Conservation (phyloP, 805 yeast species). For the Metschnikowia reukaufii region DNA sequence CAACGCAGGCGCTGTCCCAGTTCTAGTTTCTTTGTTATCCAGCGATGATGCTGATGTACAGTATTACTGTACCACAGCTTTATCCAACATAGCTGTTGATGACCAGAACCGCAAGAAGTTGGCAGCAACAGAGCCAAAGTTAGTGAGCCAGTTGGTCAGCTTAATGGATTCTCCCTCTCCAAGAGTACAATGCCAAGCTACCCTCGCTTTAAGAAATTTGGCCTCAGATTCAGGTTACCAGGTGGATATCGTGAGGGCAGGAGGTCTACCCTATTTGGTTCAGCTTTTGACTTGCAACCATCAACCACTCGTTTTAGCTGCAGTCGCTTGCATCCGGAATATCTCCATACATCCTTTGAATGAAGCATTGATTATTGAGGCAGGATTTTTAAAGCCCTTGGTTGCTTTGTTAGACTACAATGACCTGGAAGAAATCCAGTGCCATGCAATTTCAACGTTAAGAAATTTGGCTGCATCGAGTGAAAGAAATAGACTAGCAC, state of each 20-base stretch:
- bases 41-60: constrained; percentile 95
- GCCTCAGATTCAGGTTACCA: constrained; percentile 97
- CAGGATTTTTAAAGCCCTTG: constrained; percentile 91
- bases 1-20: constrained; percentile 98
- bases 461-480: constrained; percentile 95
- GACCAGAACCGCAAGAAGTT: constrained; percentile 84
- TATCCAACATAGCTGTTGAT: constrained; percentile 96
- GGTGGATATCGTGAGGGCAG: constrained; percentile 91
- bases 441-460: constrained; percentile 95
- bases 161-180: constrained; percentile 93
- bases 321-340: constrained; percentile 97
- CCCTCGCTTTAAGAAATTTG: constrained; percentile 89
- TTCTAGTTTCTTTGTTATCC: constrained; percentile 79
- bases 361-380: constrained; percentile 93
- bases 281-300: constrained; percentile 84
- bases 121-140: constrained; percentile 87
- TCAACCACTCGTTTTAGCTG: constrained; percentile 89
- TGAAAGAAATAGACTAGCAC: constrained; percentile 87
- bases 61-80: constrained; percentile 96
- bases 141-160: constrained; percentile 82
- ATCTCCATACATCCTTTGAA: constrained; percentile 95
- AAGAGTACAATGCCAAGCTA: constrained; percentile 97
- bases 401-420: constrained; percentile 79
- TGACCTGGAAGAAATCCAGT: constrained; percentile 94
- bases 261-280: constrained; percentile 93